Evolutionary conservation across 164 flowering plant species (phyloP).

Genomic region (Cinnamomum micranthum): DNA sequence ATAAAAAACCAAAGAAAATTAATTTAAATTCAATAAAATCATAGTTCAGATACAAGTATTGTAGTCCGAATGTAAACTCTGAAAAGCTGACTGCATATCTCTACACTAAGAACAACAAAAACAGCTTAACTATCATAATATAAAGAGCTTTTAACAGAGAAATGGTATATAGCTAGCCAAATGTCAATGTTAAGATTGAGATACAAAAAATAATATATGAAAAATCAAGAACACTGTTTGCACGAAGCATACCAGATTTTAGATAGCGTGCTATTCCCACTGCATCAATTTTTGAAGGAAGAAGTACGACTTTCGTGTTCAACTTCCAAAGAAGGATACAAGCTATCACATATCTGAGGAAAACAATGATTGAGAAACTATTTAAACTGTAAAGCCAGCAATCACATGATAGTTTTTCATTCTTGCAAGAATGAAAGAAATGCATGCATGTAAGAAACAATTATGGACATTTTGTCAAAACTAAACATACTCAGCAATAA

Average conservation of each 20-base stretch:
- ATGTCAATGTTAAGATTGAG: not conserved
- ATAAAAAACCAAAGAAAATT: no score
- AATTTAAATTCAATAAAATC: no score
- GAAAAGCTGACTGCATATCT: no score
- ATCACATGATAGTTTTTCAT: not conserved
- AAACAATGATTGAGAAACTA: not conserved
- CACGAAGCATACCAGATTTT: slow-evolving; percentile 58
- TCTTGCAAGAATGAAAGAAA: not conserved
- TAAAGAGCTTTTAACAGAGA: not conserved
- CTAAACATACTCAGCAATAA: slow-evolving; percentile 88
- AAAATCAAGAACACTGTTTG: slow-evolving; percentile 1
- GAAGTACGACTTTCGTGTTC: slow-evolving; percentile 50
- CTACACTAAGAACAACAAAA: no score
- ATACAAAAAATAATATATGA: no score
- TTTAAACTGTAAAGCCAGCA: not conserved
- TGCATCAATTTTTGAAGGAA: slow-evolving; percentile 51
- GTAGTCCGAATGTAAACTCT: no score
- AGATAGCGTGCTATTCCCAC: slow-evolving; percentile 50
- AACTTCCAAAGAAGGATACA: slow-evolving; percentile 75
- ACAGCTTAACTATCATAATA: not conserved
- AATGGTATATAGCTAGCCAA: not conserved
- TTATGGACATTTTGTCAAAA: slow-evolving; percentile 36
- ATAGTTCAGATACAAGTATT: no score
- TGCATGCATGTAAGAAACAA: not conserved
- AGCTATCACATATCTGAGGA: slow-evolving; percentile 75